These are phyloP conservation scores for Camellia granthamiana DNA, from an alignment of 148 eudicot species.

Conservation along the genomic window DNA sequence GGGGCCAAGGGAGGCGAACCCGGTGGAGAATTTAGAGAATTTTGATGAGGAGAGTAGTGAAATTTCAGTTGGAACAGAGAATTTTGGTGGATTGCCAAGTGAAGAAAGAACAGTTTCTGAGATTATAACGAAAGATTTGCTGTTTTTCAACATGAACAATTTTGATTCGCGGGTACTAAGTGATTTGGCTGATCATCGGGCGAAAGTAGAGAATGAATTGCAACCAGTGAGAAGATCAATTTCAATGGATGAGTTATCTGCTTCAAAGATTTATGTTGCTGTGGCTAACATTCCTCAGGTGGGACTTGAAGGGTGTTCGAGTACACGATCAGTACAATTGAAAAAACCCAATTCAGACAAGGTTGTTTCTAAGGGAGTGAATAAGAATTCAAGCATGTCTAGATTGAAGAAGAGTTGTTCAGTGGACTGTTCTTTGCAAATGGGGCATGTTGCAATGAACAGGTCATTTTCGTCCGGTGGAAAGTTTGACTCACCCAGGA, in stretches of 20 bases:
- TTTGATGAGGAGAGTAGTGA: conserved; percentile 1
- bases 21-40: conserved; percentile 15
- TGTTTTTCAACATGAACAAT: conserved; percentile 10
- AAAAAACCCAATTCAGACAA: conserved; percentile 14
- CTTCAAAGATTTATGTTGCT: conserved; percentile 20
- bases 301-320: conserved; percentile 36
- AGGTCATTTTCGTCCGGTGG: conserved; percentile 52
- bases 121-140: conserved; percentile 12
- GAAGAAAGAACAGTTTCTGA: conserved; percentile 23
- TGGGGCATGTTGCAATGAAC: conserved; percentile 48
- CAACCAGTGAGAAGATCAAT: conserved; percentile 46
- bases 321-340: conserved; percentile 2
- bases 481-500: conserved; percentile 37
- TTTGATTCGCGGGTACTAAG: conserved; percentile 35
- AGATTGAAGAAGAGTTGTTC: conserved; percentile 39
- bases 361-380: conserved; percentile 3
- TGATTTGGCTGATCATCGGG: conserved; percentile 49
- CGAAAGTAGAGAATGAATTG: conserved; percentile 21
- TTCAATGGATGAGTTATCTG: conserved; percentile 45
- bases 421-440: conserved; percentile 37
- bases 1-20: neutral
- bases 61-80: conserved; percentile 12
- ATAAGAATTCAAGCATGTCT: conserved; percentile 25
- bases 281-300: conserved; percentile 15
- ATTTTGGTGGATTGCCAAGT: conserved; percentile 19